Evolutionary conservation across 768 basidiomycete species (phyloP).

Genomic region (Serendipita sp.): DNA sequence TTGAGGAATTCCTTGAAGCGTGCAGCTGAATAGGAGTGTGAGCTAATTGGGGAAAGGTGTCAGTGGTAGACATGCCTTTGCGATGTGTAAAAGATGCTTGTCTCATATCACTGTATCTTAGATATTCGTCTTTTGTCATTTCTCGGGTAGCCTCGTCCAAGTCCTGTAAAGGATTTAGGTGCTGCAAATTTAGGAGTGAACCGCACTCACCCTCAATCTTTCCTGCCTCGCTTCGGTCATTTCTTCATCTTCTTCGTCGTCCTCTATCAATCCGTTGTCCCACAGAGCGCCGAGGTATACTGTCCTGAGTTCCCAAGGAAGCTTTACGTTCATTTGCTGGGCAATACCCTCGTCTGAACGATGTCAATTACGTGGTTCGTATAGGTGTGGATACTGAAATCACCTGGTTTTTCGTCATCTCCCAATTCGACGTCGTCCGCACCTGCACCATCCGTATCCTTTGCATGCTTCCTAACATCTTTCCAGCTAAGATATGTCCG

Average conservation of each 20-base stretch:
- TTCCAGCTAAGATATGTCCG: slow-evolving; percentile 94
- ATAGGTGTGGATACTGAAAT: slow-evolving; percentile 12
- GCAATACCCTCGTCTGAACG: slow-evolving; percentile 40
- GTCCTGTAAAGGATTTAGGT: slow-evolving; percentile 34
- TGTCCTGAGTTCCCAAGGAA: slow-evolving; percentile 89
- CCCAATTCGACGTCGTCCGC: slow-evolving; percentile 66
- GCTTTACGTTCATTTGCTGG: slow-evolving; percentile 84
- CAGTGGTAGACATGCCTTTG: slow-evolving; percentile 46
- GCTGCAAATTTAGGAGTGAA: neutral
- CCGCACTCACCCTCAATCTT: slow-evolving; percentile 46
- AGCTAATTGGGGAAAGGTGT: neutral
- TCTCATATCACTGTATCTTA: slow-evolving; percentile 91
- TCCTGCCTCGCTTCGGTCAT: slow-evolving; percentile 91
- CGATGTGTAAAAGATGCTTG: slow-evolving; percentile 95
- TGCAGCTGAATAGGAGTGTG: slow-evolving; percentile 41
- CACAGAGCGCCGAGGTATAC: slow-evolving; percentile 78
- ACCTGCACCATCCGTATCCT: slow-evolving; percentile 72
- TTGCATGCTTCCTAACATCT: slow-evolving; percentile 88
- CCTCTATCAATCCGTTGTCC: slow-evolving; percentile 63
- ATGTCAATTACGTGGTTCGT: slow-evolving; percentile 48
- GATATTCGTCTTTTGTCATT: slow-evolving; percentile 95
- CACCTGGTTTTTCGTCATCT: slow-evolving; percentile 70
- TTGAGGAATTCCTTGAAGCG: slow-evolving; percentile 92
- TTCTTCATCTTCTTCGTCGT: slow-evolving; percentile 91
- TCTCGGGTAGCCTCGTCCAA: slow-evolving; percentile 87